phyloP scores from a whole-genome alignment of 192 early-diverging fungal species.

The Mortierella claussenii region DNA sequence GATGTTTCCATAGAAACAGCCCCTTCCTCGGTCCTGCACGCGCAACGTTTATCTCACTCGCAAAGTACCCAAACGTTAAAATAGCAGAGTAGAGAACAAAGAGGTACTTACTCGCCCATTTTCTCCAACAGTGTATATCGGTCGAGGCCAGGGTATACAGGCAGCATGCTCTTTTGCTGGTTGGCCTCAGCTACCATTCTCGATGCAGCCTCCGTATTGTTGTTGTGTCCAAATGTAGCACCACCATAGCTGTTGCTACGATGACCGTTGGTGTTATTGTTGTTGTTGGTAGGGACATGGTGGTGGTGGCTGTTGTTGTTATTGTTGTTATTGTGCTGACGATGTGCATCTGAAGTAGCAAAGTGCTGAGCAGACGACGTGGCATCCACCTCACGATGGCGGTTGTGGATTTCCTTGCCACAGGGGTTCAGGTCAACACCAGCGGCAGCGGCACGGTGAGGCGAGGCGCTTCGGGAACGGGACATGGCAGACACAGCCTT shows the following conservation, averaged over 20 bases:
- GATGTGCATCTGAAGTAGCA: background rate
- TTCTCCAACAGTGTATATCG: slow-evolving; percentile 68
- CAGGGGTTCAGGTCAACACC: background rate
- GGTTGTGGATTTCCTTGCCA: background rate
- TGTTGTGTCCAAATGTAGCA: slow-evolving; percentile 4
- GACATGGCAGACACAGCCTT: background rate
- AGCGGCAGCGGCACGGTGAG: slow-evolving; percentile 2
- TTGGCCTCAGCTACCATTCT: slow-evolving; percentile 65
- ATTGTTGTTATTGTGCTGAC: too few relatives aligned
- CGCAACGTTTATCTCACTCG: too few relatives aligned
- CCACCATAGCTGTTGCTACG: background rate
- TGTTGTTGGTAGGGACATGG: background rate
- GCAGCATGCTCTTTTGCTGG: slow-evolving; percentile 58
- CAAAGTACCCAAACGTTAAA: background rate
- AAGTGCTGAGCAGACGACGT: background rate
- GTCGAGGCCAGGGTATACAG: slow-evolving; percentile 68
- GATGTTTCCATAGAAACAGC: too few relatives aligned
- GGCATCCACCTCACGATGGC: background rate
- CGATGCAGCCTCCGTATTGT: slow-evolving; percentile 54
- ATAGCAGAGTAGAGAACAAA: background rate
- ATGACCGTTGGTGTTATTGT: slow-evolving; percentile 2
- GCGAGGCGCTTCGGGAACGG: slow-evolving; percentile 18
- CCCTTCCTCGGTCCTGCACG: too few relatives aligned
- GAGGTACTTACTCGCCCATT: slow-evolving; percentile 75
- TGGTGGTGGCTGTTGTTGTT: background rate